A percentile compares a stretch with the other conserved stretches of the same genome.
phyloP scores from a whole-genome alignment of 352 stramenopile genomes.

The Globisporangium mamillatum region DNA sequence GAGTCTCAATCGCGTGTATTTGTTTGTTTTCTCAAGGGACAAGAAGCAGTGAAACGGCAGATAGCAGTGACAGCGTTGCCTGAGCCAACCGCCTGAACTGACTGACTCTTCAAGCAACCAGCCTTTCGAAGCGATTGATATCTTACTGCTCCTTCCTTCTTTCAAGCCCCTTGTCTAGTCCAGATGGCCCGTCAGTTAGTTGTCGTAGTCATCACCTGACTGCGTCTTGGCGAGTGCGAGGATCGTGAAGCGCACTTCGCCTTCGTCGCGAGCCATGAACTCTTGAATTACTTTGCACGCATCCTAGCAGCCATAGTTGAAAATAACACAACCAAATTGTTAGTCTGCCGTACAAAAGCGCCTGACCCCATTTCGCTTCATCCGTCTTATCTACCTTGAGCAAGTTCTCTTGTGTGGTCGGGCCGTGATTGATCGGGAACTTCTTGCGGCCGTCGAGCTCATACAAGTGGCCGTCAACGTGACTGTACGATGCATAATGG shows the following conservation, averaged over 20 bases:
- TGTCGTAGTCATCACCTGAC: conserved; percentile 26
- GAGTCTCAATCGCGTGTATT: background rate
- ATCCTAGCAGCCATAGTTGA: conserved; percentile 41
- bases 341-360: background rate
- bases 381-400: conserved; percentile 53
- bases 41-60: conserved; percentile 3
- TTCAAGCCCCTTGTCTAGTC: background rate
- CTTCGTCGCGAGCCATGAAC: conserved; percentile 94
- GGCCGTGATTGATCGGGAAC: conserved; percentile 92
- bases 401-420: conserved; percentile 80
- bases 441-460: conserved; percentile 96
- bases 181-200: conserved; percentile 13
- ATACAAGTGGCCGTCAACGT: conserved; percentile 91
- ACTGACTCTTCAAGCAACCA: conserved; percentile 7
- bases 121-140: too few species aligned
- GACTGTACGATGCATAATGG: conserved; percentile 26
- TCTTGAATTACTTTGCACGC: conserved; percentile 88
- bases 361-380: background rate
- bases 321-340: background rate
- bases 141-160: conserved; percentile 1
- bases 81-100: background rate
- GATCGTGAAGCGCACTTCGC: conserved; percentile 95
- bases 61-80: background rate
- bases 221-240: conserved; percentile 84
- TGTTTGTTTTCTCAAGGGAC: background rate